Base-by-base conservation (phyloP, 768 basidiomycete species). In the Boletus barrowsii region DNA sequence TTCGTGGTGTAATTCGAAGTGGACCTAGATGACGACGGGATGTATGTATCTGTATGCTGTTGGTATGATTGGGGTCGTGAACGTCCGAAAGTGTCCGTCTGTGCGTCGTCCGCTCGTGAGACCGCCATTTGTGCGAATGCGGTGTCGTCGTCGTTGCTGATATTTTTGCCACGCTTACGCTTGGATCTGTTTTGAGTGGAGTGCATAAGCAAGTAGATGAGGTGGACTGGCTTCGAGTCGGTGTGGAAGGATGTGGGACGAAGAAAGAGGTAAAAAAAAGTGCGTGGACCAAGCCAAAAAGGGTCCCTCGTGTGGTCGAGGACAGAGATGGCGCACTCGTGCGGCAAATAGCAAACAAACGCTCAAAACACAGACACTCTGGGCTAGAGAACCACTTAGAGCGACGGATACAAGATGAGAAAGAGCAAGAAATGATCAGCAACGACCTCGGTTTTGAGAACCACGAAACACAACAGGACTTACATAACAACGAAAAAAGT, bases 81-180 rank as follows among this genome's bases (percentile, higher is more conserved):
- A 67, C 78, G 79, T 59, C 82, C 68, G 69, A 82, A 84, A 53
- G 76, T 68, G 56, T 84, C 80, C 62, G 77, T 67, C 70, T 74
- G 76, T 53, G 73, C 64, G 59, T 84, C 82, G 56, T 83, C 82
- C 59, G 62, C 68, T 68, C 77, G 80, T 64, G 76, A 71, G 69
- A 73, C 75, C 33, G 53, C 30, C 72, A 67, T 75, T 51, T 61
- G 77, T 56, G 72, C 70, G 61, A 62, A 61, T 44, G 47, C 45
- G 26, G 57, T 58, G 59, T 79, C 77, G 58, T 83, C 80, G 60
- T 79, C 76, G 61, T 79, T 78, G 57, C 77, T 71, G 58, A 73
- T 77, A 65, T 78, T 81, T 69, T 75, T 76, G 51, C 71, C 72
- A 68, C 80, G 79, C 66, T 79, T 78, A 61, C 81, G 75, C 64